Evolutionary conservation across 163 green algal species (phyloP), one percentile per base, ranked within the genome.

Genomic region (Chloromonas sp.): DNA sequence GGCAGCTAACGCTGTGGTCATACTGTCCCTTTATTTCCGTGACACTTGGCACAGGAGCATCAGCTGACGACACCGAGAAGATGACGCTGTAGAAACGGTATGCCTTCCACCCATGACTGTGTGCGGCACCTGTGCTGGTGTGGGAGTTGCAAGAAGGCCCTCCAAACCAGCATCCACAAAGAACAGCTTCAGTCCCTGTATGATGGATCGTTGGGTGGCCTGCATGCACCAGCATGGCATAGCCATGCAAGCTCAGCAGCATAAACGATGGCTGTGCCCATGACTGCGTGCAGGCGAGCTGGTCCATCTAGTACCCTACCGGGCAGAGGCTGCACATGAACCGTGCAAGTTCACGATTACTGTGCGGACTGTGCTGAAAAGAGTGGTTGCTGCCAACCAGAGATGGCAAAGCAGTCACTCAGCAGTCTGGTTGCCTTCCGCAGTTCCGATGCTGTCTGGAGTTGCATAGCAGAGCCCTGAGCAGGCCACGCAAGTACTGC

Each of bases 141-240:
- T 36, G 11, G 60, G 15, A 0, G 59, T 2, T 1, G 3, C 59
- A 57, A 94, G 80, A 58, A 86, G 58, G 1, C 90, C 90, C 1
- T 89, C 85, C 62, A 92, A 87, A 15, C 82, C 85, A 1, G 84
- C 86, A 1, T 84, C 86, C 2, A 93, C 71, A 60, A 92, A 95
- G 82, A 92, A 94, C 2, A 92, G 61, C 83, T 93, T 93, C 76
- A 95, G 70, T 0, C 77, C 91, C 76, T 92, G 89, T 36, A 94
- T 89, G 11, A 74, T 74, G 66, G 11, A 11, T 78, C 61, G 58
- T 70, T 58, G 14, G 70, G 13, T 60, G 60, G 13, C 2, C 59
- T 11, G 61, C 36, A 60, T 5, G 36, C 80, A 70, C 62, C 60
- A 2, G 14, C 57, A 58, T n/a, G 2, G 2, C 61, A 58, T 11